These are phyloP conservation scores for Arthrobotrys pseudoclavata DNA, from an alignment of 2,329 filamentous ascomycete species.

Conservation along the genomic window DNA sequence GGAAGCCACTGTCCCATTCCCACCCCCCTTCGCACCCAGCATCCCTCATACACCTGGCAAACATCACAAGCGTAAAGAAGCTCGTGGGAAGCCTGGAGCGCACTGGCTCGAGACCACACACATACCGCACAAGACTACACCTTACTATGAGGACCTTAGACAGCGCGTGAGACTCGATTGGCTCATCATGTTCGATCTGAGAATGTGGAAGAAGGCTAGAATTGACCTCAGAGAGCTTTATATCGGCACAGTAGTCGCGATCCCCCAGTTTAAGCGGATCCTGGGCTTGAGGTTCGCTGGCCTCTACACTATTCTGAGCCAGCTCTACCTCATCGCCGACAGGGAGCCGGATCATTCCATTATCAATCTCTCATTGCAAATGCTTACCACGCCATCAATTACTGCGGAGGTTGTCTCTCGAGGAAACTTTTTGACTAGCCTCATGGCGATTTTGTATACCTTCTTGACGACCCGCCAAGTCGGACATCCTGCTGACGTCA, in stretches of 20 bases:
- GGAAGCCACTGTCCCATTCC: conserved; percentile 70
- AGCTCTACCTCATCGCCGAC: conserved; percentile 95
- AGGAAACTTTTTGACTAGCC: conserved; percentile 93
- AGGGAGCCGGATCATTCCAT: conserved; percentile 98
- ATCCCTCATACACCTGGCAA: conserved; percentile 84
- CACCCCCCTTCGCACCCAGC: conserved; percentile 67
- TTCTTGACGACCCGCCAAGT: conserved; percentile 97
- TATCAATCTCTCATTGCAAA: conserved; percentile 95
- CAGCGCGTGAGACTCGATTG: conserved; percentile 91
- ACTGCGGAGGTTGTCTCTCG: conserved; percentile 94
- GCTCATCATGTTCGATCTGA: conserved; percentile 91
- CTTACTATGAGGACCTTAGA: conserved; percentile 86
- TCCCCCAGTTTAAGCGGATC: conserved; percentile 95
- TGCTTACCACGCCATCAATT: conserved; percentile 96
- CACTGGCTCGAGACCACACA: conserved; percentile 89
- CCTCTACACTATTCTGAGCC: conserved; percentile 91
- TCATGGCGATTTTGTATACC: conserved; percentile 96
- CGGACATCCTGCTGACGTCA: conserved; percentile 89
- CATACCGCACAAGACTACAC: conserved; percentile 75
- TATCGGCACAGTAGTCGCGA: conserved; percentile 94
- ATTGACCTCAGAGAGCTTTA: conserved; percentile 92
- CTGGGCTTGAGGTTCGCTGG: conserved; percentile 93
- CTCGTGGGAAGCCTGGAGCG: conserved; percentile 67
- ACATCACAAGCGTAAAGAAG: conserved; percentile 70
- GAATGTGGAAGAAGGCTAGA: conserved; percentile 96